Conservation (phyloP, 75 land plant species). For the Cryptomeria japonica region DNA sequence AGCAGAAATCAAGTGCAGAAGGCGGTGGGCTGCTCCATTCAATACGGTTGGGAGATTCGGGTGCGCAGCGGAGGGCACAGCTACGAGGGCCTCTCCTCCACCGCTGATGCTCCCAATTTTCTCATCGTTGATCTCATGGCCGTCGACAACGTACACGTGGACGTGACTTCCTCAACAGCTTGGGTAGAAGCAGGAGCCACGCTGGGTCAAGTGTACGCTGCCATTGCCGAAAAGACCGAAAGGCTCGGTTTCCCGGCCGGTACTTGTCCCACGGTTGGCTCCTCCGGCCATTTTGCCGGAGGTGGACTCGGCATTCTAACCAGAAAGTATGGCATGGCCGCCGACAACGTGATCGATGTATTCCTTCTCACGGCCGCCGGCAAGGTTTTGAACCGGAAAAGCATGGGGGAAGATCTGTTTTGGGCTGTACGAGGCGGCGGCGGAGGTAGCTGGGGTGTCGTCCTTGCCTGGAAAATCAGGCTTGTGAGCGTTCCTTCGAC, state of each 20-base stretch:
- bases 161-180: slow-evolving; percentile 14
- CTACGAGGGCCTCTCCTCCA: slow-evolving; percentile 10
- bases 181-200: slow-evolving; percentile 44
- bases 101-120: slow-evolving; percentile 19
- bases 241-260: slow-evolving; percentile 39
- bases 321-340: slow-evolving; percentile 41
- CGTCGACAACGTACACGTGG: slow-evolving; percentile 17
- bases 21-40: slow-evolving; percentile 5
- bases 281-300: slow-evolving; percentile 39
- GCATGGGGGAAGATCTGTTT: not conserved
- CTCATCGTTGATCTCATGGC: slow-evolving; percentile 24
- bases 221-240: slow-evolving; percentile 4
- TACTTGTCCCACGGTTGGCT: slow-evolving; percentile 42
- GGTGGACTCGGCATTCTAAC: slow-evolving; percentile 50
- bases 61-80: slow-evolving; percentile 40
- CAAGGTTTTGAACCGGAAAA: not conserved
- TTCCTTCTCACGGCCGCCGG: slow-evolving; percentile 15
- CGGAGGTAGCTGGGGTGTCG: slow-evolving; percentile 19
- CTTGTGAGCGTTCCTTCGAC: not conserved
- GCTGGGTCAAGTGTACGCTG: slow-evolving; percentile 25
- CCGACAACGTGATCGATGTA: slow-evolving; percentile 50
- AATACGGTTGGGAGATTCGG: slow-evolving; percentile 8
- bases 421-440: slow-evolving; percentile 15
- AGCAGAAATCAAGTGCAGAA: not conserved
- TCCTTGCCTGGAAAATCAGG: slow-evolving; percentile 16